Evolutionary conservation across 192 early-diverging fungal genomes (phyloP), one percentile per base, ranked within the genome.

Genomic region (Chytriomyces sp.): DNA sequence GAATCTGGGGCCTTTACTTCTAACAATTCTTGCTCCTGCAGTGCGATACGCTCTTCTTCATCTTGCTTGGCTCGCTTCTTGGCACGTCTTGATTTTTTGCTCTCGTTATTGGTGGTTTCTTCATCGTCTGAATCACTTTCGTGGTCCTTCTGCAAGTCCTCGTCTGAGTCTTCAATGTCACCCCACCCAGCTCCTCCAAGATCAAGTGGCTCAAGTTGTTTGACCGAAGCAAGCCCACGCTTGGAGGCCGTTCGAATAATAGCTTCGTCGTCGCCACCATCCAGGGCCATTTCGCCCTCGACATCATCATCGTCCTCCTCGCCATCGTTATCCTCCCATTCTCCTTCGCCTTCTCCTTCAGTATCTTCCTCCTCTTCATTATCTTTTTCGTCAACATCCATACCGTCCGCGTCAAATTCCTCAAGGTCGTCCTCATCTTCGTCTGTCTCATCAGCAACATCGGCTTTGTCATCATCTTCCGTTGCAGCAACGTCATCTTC

Each of bases 41-140:
- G 60, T 3, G 89, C 79, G 8, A 89, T 80, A 3, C 77, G 70
- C 59, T 80, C 68, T 57, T 88, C 86, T 37, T 72, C 75, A 38
- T 78, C 86, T 33, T 57, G 39, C 69, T 90, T 89, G 56, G 81
- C 78, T 54, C 89, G 87, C 64, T 81, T 80, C 66, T 88, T 91
- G 59, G 90, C 82, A 36, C 76, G 78, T 25, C 86, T 87, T 14
- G 77, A 75, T 69, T 82, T 77, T 60, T 81, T n/a, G 19, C 76
- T 72, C 10, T 75, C 78, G 22, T 58, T 70, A 39, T 80, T 76
- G 3, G 57, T 74, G 8, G 54, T 75, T n/a, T n/a, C n/a, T n/a
- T n/a, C n/a, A n/a, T n/a, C n/a, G n/a, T n/a, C n/a, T 36, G 84
- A 80, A 78, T 76, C 77, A 73, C 65, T 72, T 28, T 31, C 38